Conservation (phyloP, 176 grass and related monocot species). For the Avena insularis region DNA sequence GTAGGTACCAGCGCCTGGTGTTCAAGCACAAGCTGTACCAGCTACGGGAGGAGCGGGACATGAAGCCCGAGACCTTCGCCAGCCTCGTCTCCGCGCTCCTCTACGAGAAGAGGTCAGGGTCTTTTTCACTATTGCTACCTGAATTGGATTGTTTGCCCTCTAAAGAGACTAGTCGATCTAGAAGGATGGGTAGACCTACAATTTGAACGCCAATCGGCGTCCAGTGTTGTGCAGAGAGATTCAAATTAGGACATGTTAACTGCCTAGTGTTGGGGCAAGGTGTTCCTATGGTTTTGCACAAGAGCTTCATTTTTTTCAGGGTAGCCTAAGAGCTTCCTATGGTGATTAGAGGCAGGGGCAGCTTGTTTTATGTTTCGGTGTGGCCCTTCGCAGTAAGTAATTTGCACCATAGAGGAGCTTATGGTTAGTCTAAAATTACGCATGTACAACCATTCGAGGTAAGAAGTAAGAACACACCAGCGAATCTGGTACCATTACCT, state of each 20-base stretch:
- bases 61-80: slow-evolving; percentile 97
- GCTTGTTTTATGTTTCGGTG: neutral
- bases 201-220: neutral
- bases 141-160: neutral
- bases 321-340: neutral
- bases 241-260: neutral
- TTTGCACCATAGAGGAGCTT: neutral
- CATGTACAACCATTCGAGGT: neutral
- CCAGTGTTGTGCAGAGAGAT: neutral
- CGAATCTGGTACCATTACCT: neutral
- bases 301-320: neutral
- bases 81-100: slow-evolving; percentile 93
- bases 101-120: slow-evolving; percentile 89
- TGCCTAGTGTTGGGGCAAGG: neutral
- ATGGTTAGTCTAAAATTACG: neutral
- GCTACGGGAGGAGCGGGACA: slow-evolving; percentile 96
- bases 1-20: slow-evolving; percentile 82
- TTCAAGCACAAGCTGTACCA: slow-evolving; percentile 98
- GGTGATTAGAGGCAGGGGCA: neutral
- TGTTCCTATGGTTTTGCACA: neutral
- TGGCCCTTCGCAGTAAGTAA: neutral
- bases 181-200: too few species aligned
- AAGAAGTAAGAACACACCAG: neutral
- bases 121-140: neutral
- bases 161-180: neutral